Base-by-base conservation (phyloP, 306 rosid species). In the Quercus suber region DNA sequence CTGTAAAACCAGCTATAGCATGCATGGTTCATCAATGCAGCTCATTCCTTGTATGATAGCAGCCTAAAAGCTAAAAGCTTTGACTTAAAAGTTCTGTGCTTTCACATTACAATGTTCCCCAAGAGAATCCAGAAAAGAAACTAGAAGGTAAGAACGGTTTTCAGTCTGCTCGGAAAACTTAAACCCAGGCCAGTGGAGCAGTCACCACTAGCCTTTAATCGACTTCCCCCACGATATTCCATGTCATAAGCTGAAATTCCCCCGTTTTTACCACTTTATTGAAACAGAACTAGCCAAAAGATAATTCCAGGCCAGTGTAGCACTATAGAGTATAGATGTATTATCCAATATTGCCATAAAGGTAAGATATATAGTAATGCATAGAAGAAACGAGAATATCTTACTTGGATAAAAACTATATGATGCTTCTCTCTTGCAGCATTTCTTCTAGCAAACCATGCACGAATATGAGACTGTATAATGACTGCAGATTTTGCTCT, bases 381-480 rank as follows among this genome's bases (percentile, higher is more conserved):
- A 78, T 55, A 33, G 73, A 55, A 76, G 75, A 74, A 21, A n/a
- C 53, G 9, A 70, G 19, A 73, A 77, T 35, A 53, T 35, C 83
- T 68, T 94, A 94, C 98, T 82, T 94, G 98, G 77, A 94, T 88
- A 76, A 86, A 76, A 73, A 85, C 76, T 60, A 89, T 79, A 57
- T 33, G 56, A 61, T 80, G 92, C 67, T 81, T 89, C 60, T 88
- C 82, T 81, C 61, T 60, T 53, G 27, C 77, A 77, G 90, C 88
- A 76, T 74, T 82, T 80, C 82, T 87, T 84, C 92, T 89, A 30
- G 83, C 90, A 30, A 87, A 51, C 96, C 97, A 91, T 14, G 90
- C 90, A 73, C 97, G 95, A 33, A 81, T 55, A 74, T 78, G 90
- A 76, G 97, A 87, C 86, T 94, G 97, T 78, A 94, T 87, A 84